Base-by-base conservation (phyloP, 2,329 filamentous ascomycete species). In the Macrophomina pseudophaseolina region DNA sequence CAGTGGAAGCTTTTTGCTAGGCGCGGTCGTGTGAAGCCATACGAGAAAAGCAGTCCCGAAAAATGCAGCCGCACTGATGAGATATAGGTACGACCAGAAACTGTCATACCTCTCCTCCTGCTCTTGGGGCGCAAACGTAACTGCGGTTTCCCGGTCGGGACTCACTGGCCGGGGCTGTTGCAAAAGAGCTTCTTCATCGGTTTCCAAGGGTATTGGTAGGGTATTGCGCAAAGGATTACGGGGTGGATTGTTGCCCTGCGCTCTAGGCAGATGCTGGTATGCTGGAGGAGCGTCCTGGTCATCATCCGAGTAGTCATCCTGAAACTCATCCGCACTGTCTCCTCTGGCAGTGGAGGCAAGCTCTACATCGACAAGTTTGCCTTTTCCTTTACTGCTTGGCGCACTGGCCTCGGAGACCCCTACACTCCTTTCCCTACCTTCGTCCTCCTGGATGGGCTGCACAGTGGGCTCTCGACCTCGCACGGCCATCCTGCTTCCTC, bases 41-140 rank as follows among this genome's bases (percentile, higher is more conserved):
- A 97, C 91, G 14, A 99, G 85, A 69, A 97, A 89, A 73, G 93
- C 96, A 0, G 93, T 94, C 12, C 94, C 91, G 73, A 98, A 87
- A 74, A 98, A 86, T 46, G 90, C 91, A 53, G 92, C 93, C 64
- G 97, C 81, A 40, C 89, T 89, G 72, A 98, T 95, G 56, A 97
- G 81, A 76, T 94, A 99, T 51, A 97, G 84, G 80, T 92, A 94
- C 4, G 91, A 92, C 85, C 95, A 99, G 80, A 98, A 97, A 5
- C 90, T 85, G 78, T 99, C 95, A 76, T 98, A 93, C 59, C 87
- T 85, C 68, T 93, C 93, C 28, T 91, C 86, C 73, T 94, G 70
- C 11, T 71, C 66, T 18, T 70, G 68, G 0, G 74, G 72, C 4
- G 87, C 82, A 11, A 86, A 81, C 30, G 87, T 83, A 38, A 88